Evolutionary conservation across 257 asterid species (phyloP).

Genomic region (Mitragyna speciosa): DNA sequence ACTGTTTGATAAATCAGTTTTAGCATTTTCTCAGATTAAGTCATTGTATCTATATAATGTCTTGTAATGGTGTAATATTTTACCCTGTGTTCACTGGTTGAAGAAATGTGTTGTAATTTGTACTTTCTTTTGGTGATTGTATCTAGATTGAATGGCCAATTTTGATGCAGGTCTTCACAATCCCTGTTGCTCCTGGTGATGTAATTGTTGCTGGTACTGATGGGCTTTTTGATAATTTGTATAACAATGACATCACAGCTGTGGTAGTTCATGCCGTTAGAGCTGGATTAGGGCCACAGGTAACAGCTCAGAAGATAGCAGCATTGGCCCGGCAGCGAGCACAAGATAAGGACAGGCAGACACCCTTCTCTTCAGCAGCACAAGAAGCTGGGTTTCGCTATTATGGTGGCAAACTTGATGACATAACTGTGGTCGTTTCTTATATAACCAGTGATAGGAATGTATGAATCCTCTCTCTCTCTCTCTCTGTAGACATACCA

Average conservation of each 20-base stretch:
- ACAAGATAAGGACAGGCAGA: slow-evolving; percentile 78
- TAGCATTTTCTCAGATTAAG: neutral
- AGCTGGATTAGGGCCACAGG: slow-evolving; percentile 89
- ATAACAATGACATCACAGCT: slow-evolving; percentile 74
- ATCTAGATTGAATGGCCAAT: slow-evolving; percentile 7
- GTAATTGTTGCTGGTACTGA: slow-evolving; percentile 95
- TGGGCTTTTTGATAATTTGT: slow-evolving; percentile 95
- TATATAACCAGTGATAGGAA: slow-evolving; percentile 60
- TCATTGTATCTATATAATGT: neutral
- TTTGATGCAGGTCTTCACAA: slow-evolving; percentile 68
- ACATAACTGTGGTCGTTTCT: slow-evolving; percentile 86
- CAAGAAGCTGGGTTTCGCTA: slow-evolving; percentile 94
- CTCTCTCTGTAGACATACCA: neutral
- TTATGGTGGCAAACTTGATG: slow-evolving; percentile 95
- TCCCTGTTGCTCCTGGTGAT: slow-evolving; percentile 91
- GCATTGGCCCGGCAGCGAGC: slow-evolving; percentile 93
- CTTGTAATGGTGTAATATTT: neutral
- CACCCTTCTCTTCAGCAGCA: slow-evolving; percentile 96
- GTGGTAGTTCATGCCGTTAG: slow-evolving; percentile 83
- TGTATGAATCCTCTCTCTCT: slow-evolving; percentile 42
- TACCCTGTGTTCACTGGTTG: neutral
- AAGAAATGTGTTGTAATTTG: neutral
- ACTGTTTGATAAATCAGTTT: neutral
- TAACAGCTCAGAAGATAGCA: slow-evolving; percentile 88
- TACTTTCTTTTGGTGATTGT: neutral